phyloP scores from a whole-genome alignment of 345 rosid genomes.

The Populus davidiana region DNA sequence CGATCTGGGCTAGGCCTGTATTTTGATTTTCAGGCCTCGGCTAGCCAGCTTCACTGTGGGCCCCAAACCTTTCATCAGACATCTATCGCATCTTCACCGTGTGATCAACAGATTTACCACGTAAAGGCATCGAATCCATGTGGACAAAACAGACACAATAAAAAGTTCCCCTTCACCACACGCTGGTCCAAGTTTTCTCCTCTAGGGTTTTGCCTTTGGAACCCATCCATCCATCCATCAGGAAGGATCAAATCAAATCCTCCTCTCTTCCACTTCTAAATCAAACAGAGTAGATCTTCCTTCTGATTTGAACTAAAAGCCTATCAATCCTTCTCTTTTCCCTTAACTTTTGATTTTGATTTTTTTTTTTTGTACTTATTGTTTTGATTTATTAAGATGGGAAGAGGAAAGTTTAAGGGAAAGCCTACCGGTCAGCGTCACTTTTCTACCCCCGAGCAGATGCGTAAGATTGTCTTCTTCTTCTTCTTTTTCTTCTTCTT shows the following conservation, averaged over 20 bases:
- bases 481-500: neutral
- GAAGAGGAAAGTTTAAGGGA: slow-evolving; percentile 66
- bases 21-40: too few species aligned
- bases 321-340: neutral
- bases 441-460: slow-evolving; percentile 58
- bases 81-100: too few species aligned
- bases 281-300: neutral
- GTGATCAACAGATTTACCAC: too few species aligned
- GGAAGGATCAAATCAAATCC: neutral
- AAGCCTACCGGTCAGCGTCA: slow-evolving; percentile 63
- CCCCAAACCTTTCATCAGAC: too few species aligned
- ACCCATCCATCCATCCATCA: neutral
- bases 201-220: neutral
- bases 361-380: neutral
- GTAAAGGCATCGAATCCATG: too few species aligned
- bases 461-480: slow-evolving; percentile 33
- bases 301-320: neutral
- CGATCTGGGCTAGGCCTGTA: too few species aligned
- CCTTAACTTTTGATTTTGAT: neutral
- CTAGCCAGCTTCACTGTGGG: too few species aligned
- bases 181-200: too few species aligned
- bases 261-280: neutral
- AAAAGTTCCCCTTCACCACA: too few species aligned
- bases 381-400: slow-evolving; percentile 29
- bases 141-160: too few species aligned